These are phyloP conservation scores for Kickxella alabastrina DNA, from an alignment of 192 early-diverging fungal species.

Conservation along the genomic window DNA sequence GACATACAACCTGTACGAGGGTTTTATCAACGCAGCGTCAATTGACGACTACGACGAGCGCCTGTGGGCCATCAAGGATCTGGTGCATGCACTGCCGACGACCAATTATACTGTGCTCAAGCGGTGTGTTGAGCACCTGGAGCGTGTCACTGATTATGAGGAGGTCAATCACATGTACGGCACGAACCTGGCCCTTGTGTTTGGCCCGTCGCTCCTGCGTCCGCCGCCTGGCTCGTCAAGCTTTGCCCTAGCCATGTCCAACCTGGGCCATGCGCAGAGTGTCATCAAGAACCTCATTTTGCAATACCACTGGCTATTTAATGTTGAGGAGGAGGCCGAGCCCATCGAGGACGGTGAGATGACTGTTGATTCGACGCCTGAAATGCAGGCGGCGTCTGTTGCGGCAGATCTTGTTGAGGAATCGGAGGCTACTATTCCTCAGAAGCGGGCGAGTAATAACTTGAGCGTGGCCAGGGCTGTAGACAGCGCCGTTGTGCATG, in stretches of 20 bases:
- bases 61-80: conserved; percentile 65
- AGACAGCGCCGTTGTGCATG: not conserved
- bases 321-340: conserved; percentile 61
- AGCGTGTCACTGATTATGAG: conserved; percentile 71
- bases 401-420: not conserved
- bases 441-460: not conserved
- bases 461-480: not conserved
- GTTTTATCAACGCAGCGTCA: conserved; percentile 73
- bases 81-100: conserved; percentile 59
- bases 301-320: conserved; percentile 75
- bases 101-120: conserved; percentile 65
- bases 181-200: conserved; percentile 90
- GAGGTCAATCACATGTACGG: conserved; percentile 86
- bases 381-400: not conserved
- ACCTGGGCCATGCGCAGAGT: conserved; percentile 67
- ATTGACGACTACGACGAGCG: conserved; percentile 69
- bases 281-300: conserved; percentile 71
- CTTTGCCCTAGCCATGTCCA: conserved; percentile 67
- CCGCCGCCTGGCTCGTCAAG: conserved; percentile 58
- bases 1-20: conserved; percentile 77
- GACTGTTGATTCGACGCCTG: not conserved
- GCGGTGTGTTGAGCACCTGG: conserved; percentile 68
- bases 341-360: conserved; percentile 42
- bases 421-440: not conserved
- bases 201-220: conserved; percentile 85